phyloP scores from a whole-genome alignment of 2,329 filamentous ascomycete species.

The Allantophomopsis cytisporea region DNA sequence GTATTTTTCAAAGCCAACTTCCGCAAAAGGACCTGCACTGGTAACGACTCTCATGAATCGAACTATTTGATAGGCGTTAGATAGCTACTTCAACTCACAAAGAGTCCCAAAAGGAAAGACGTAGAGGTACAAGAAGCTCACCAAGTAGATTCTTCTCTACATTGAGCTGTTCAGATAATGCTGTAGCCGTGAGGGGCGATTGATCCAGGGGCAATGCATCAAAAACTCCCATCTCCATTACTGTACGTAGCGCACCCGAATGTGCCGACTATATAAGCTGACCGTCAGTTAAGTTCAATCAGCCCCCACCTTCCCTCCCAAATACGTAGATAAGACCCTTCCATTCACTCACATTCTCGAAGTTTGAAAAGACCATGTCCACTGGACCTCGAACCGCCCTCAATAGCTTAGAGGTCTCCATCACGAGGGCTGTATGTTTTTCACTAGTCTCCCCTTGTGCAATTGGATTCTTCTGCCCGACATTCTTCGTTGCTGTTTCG shows the following conservation, averaged over 20 bases:
- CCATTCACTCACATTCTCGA: conserved; percentile 7
- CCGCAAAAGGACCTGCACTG: conserved; percentile 7
- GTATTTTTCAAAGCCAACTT: conserved; percentile 9
- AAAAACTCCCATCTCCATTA: conserved; percentile 13
- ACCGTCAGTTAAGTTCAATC: background rate
- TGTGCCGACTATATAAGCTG: conserved; percentile 3
- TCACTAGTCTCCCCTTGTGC: conserved; percentile 4
- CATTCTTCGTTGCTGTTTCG: conserved; percentile 4
- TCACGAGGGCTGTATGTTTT: conserved; percentile 4
- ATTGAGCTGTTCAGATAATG: conserved; percentile 7
- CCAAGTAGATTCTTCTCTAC: conserved; percentile 12
- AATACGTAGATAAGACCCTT: background rate
- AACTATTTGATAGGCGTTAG: conserved; percentile 3
- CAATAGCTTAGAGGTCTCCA: conserved; percentile 7
- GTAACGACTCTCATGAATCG: conserved; percentile 10
- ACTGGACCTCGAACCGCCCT: conserved; percentile 9
- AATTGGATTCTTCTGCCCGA: conserved; percentile 1
- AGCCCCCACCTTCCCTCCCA: background rate
- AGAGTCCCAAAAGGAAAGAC: too few relatives aligned
- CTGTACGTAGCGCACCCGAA: conserved; percentile 5
- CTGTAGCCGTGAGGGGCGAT: conserved; percentile 5
- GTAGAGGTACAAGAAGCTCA: conserved; percentile 1
- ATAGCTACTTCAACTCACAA: too few relatives aligned
- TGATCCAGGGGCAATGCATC: conserved; percentile 9
- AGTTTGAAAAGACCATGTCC: conserved; percentile 9